Evolutionary conservation across 495 filamentous ascomycete species (phyloP), one percentile per base, ranked within the genome.

Genomic region (Glutinoglossum americanum): DNA sequence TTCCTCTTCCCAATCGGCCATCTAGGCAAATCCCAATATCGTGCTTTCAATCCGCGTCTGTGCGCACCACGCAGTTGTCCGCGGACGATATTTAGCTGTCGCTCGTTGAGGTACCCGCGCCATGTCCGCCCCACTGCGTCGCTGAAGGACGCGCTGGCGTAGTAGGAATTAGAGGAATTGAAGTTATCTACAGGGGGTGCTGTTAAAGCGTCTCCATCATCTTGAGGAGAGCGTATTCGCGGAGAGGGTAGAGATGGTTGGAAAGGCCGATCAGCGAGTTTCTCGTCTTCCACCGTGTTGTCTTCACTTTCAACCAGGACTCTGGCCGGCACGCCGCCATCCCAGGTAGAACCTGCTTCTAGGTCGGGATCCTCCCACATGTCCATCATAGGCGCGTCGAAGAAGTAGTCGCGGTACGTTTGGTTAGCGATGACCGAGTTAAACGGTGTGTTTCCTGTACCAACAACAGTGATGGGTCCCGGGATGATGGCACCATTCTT

Each of bases 1-100:
- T 92, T 83, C 45, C 87, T 71, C 62, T 83, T 61, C 53, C 78
- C 75, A n/a, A 82, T 67, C 11, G 87, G 86, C 86, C 87, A 93
- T 57, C 68, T 67, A 0, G 87, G 86, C 25, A 83, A 63, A n/a
- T 80, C 77, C 87, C 87, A 93, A 65, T 89, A 93, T 45, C 87
- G 68, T 7, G 78, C 81, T 60, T 80, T 80, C 39, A 93, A 69
- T 0, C 87, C 85, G 62, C 77, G 76, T 19, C 65, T 66, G 61
- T 87, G 81, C 11, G 87, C 87, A 44, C 75, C 75, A n/a, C 71
- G 71, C 17, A 92, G 74, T 61, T 89, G 84, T 0, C 68, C 68
- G 19, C 81, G 72, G 61, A 92, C 77, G 25, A 67, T 72, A 0
- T 66, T 68, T 60, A 85, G 70, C 62, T 92, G 85, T 15, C 60